These are phyloP conservation scores for Kazachstania viticola DNA, from an alignment of 805 yeast genomes.

Conservation along the genomic window DNA sequence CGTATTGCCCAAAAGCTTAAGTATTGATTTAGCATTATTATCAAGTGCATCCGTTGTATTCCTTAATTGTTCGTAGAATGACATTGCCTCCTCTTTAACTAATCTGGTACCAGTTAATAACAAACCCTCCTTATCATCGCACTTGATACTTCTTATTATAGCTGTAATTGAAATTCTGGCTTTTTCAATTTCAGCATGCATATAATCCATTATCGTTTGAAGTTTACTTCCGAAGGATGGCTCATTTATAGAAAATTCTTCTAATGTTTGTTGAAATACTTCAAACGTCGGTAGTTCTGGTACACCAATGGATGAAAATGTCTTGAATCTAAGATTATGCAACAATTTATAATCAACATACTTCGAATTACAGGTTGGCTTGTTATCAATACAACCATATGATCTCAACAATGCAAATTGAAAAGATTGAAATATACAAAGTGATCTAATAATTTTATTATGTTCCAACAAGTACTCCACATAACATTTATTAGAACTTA, in stretches of 20 bases:
- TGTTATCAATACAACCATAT: constrained; percentile 15
- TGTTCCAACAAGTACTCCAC: constrained; percentile 18
- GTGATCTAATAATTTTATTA: constrained; percentile 16
- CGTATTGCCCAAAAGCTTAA: too few species aligned
- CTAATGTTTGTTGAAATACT: constrained; percentile 14
- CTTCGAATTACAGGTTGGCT: constrained; percentile 16
- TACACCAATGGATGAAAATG: constrained; percentile 68
- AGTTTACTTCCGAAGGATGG: constrained; percentile 11
- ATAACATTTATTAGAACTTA: constrained; percentile 20
- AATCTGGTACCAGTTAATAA: constrained; percentile 18
- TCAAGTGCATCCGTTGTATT: constrained; percentile 6
- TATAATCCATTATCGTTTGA: constrained; percentile 8
- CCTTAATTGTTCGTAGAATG: constrained; percentile 22
- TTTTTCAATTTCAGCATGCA: constrained; percentile 10
- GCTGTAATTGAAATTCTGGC: constrained; percentile 8
- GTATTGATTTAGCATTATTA: too few species aligned
- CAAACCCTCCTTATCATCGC: constrained; percentile 14
- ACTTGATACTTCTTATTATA: constrained; percentile 11
- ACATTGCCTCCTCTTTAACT: constrained; percentile 21
- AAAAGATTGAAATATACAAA: constrained; percentile 26
- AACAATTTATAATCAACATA: constrained; percentile 24
- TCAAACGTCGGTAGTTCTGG: constrained; percentile 51
- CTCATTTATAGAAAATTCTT: constrained; percentile 11
- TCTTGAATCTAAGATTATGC: constrained; percentile 58
- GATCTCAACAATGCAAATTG: constrained; percentile 23